These are phyloP conservation scores for Fusarium austroafricanum DNA, from an alignment of 2,329 filamentous ascomycete genomes.

Conservation along the genomic window DNA sequence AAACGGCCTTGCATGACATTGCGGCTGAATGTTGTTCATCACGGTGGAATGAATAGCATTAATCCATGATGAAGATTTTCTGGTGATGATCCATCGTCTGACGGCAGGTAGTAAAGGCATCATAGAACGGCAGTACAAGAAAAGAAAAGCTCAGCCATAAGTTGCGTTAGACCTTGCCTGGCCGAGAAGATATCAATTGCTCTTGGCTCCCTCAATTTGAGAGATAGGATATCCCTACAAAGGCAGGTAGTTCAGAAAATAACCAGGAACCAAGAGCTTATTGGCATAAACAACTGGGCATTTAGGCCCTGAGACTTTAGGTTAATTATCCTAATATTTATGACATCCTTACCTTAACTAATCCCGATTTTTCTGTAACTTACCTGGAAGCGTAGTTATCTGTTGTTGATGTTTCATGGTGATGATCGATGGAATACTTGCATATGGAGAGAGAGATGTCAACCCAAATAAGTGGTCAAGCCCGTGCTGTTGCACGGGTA, in stretches of 20 bases:
- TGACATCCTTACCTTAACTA: too few species aligned
- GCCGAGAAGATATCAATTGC: slow-evolving; percentile 3
- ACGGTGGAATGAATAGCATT: slow-evolving; percentile 8
- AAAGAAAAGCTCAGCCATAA: slow-evolving; percentile 2
- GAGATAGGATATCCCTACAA: slow-evolving; percentile 1
- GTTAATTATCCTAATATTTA: too few species aligned
- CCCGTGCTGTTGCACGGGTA: not conserved
- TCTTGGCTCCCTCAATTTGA: not conserved
- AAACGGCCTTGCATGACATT: not conserved
- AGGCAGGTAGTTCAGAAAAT: too few species aligned
- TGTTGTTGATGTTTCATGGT: slow-evolving; percentile 1
- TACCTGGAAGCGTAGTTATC: too few species aligned
- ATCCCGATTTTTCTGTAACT: too few species aligned
- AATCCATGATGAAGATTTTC: not conserved
- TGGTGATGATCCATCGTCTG: not conserved
- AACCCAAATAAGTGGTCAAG: slow-evolving; percentile 1
- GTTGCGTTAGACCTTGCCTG: not conserved
- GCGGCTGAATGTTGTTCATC: not conserved
- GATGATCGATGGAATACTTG: slow-evolving; percentile 1
- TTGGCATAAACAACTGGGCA: too few species aligned
- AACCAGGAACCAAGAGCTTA: too few species aligned
- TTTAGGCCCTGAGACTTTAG: too few species aligned
- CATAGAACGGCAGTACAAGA: not conserved
- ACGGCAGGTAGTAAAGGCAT: slow-evolving; percentile 12
- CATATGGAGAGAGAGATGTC: not conserved